Base-by-base conservation (phyloP, 2,329 filamentous ascomycete genomes). In the Juglanconis oblonga region DNA sequence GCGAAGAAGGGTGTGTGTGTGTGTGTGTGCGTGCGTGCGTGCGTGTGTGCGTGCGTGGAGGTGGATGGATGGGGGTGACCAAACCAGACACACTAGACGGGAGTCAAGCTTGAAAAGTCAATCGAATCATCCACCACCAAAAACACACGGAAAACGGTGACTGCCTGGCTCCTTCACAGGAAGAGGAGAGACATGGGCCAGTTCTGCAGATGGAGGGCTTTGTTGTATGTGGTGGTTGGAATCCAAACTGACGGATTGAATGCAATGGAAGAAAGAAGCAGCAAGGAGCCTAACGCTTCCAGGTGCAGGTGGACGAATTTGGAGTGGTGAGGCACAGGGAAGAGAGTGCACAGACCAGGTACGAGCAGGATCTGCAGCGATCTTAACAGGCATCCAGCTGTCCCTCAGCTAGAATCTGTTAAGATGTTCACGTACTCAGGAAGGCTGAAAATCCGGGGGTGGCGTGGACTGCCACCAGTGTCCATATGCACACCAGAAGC, bases 231-330 rank as follows among this genome's bases (percentile, higher is more conserved):
- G 53, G 29, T 42, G 42, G n/a, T 47, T 42, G 17, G 36, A 38
- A 42, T 55, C 40, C 47, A 59, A 52, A 49, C 55, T 40, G 38
- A 40, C 38, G n/a, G 38, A 14, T 40, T 40, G 38, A 40, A 45
- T 11, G 14, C n/a, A n/a, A n/a, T 45, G n/a, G 40, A 44, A 17
- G 42, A 8, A 45, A 45, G 42, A 31, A 5, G 47, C 24, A 33
- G 10, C 29, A 14, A 8, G 47, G 11, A 32, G 47, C 31, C 47
- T n/a, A 13, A 14, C 29, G 29, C 24, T 32, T n/a, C 7, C 24
- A 49, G 47, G 14, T 45, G 52, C 52, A 59, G 36, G 29, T 49
- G 29, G 57, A 54, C 57, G 52, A 59, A 59, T 59, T 59, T 59
- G 57, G 57, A 54, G 44, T 55, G 57, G 44, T 59, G 57, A 54